A percentile compares a stretch with the other conserved stretches of the same genome.
Evolutionary conservation across 83 land plant genomes (phyloP).

Genomic region (Picea engelmannii): DNA sequence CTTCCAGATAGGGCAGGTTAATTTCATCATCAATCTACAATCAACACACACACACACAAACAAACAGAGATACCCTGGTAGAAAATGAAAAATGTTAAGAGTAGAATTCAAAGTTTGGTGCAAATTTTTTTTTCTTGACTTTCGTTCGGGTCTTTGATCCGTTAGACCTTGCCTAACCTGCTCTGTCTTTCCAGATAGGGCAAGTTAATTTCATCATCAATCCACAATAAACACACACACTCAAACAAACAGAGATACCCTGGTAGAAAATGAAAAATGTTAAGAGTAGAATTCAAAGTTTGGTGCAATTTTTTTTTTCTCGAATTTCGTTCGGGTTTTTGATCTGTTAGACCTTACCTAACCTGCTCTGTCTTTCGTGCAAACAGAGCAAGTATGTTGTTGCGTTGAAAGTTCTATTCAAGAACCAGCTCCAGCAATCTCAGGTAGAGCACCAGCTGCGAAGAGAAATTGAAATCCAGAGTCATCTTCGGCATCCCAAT

Average conservation of each 20-base stretch:
- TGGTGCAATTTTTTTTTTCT: too few relatives aligned
- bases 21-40: background rate
- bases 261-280: too few relatives aligned
- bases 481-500: constrained; percentile 48
- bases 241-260: background rate
- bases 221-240: background rate
- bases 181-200: constrained; percentile 47
- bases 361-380: constrained; percentile 48
- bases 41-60: background rate
- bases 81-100: too few relatives aligned
- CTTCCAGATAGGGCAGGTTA: background rate
- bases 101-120: too few relatives aligned
- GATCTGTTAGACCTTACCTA: too few relatives aligned
- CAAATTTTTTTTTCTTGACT: too few relatives aligned
- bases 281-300: too few relatives aligned
- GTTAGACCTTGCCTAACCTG: too few relatives aligned
- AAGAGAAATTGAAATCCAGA: constrained; percentile 92
- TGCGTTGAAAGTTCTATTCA: constrained; percentile 91
- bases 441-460: constrained; percentile 90
- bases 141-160: too few relatives aligned
- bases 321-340: too few relatives aligned
- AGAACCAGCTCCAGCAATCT: constrained; percentile 86
- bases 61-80: too few relatives aligned
- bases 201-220: background rate
- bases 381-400: constrained; percentile 47